phyloP scores from a whole-genome alignment of 441 rosid species.

The Lepidium campestre region DNA sequence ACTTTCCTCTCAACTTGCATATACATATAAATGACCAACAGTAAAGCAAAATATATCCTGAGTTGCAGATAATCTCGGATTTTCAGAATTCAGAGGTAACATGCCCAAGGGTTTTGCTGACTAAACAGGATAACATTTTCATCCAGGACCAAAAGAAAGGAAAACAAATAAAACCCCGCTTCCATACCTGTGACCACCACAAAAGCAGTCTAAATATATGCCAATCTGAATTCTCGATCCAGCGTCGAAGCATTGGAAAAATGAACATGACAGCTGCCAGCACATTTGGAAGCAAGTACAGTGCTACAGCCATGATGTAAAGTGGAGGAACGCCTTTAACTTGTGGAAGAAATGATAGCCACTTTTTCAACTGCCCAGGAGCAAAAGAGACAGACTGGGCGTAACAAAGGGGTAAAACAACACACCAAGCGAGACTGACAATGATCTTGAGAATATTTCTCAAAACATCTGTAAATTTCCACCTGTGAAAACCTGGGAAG shows the following conservation, averaged over 20 bases:
- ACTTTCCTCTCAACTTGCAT: not conserved
- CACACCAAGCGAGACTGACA: conserved; percentile 71
- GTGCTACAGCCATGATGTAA: conserved; percentile 64
- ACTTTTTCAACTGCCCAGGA: conserved; percentile 34
- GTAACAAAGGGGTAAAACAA: conserved; percentile 78
- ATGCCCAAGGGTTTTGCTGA: conserved; percentile 5
- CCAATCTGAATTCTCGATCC: conserved; percentile 99
- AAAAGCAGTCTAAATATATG: conserved; percentile 75
- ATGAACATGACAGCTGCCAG: conserved; percentile 75
- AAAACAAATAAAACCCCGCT: not conserved
- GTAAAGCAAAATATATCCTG: not conserved
- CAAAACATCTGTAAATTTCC: conserved; percentile 77
- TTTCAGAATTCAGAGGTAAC: conserved; percentile 3
- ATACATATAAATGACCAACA: not conserved
- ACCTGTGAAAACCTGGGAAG: conserved; percentile 92
- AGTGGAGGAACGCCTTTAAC: conserved; percentile 71
- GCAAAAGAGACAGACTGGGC: conserved; percentile 45
- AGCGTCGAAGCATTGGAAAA: conserved; percentile 94
- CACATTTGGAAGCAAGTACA: conserved; percentile 79
- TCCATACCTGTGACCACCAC: conserved; percentile 98
- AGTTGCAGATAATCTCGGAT: not conserved
- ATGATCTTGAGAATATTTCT: conserved; percentile 75
- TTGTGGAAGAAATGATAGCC: conserved; percentile 54
- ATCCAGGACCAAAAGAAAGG: not conserved
- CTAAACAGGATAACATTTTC: not conserved